A percentile compares a stretch with the other conserved stretches of the same genome.
These are phyloP conservation scores for Neoascochyta sp. DNA, from an alignment of 2,329 filamentous ascomycete species.

Conservation along the genomic window DNA sequence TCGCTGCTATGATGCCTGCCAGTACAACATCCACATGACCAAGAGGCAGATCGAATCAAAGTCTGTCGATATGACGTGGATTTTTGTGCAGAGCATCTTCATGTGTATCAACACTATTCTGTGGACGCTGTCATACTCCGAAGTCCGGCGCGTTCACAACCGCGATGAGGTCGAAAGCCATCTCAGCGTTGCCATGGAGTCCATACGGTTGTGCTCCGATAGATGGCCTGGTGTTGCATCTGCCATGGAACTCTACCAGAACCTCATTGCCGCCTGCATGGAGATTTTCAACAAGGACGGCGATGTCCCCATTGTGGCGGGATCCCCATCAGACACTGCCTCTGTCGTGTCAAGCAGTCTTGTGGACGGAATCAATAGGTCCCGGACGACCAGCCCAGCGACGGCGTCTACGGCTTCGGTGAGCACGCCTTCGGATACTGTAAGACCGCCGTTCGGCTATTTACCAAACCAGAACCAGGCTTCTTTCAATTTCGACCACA, in stretches of 20 bases:
- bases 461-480: constrained; percentile 32
- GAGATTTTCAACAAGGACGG: constrained; percentile 73
- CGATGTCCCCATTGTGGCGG: constrained; percentile 48
- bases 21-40: constrained; percentile 77
- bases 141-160: constrained; percentile 69
- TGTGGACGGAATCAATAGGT: constrained; percentile 43
- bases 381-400: constrained; percentile 46
- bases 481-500: constrained; percentile 25
- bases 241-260: constrained; percentile 80
- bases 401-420: constrained; percentile 39
- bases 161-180: constrained; percentile 73
- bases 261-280: constrained; percentile 78
- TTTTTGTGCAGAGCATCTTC: constrained; percentile 84
- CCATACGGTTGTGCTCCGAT: constrained; percentile 74
- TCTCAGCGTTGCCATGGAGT: constrained; percentile 70
- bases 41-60: constrained; percentile 72
- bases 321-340: constrained; percentile 47
- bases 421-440: constrained; percentile 35
- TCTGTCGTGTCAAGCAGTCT: constrained; percentile 40
- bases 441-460: constrained; percentile 36
- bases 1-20: constrained; percentile 78
- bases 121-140: constrained; percentile 85
- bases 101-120: constrained; percentile 88
- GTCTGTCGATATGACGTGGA: constrained; percentile 85
- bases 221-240: constrained; percentile 89